A percentile compares a stretch with the other conserved stretches of the same genome.
These are phyloP conservation scores for Colletotrichum graminicola DNA, from an alignment of 2,329 filamentous ascomycete species.

Conservation along the genomic window DNA sequence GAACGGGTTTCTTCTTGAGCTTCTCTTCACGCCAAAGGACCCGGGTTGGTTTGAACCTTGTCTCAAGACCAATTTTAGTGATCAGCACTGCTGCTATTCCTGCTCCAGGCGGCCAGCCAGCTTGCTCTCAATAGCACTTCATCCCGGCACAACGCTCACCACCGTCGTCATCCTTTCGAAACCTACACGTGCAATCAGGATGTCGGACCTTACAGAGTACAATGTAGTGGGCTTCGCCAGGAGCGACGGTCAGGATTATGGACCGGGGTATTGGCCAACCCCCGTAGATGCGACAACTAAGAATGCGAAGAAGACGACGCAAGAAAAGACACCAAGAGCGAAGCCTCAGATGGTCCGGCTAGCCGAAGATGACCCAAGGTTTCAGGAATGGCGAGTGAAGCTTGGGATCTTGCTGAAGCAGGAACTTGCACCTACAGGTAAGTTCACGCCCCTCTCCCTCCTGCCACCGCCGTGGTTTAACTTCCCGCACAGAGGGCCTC, in stretches of 20 bases:
- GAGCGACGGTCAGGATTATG: conserved; percentile 60
- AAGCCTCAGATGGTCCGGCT: conserved; percentile 60
- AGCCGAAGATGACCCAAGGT: conserved; percentile 58
- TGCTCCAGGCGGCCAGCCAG: conserved; percentile 7
- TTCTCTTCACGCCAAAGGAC: neutral
- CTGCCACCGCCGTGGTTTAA: conserved; percentile 36
- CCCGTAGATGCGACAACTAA: conserved; percentile 51
- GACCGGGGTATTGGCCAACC: conserved; percentile 57
- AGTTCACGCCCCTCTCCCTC: neutral
- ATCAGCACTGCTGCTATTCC: neutral
- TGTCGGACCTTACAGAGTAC: conserved; percentile 35
- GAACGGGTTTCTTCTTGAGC: neutral
- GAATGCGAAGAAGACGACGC: conserved; percentile 52
- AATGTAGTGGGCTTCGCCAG: conserved; percentile 54
- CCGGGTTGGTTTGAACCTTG: neutral
- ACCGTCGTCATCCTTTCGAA: neutral
- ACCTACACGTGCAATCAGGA: neutral
- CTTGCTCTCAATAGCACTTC: neutral
- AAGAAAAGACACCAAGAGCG: conserved; percentile 53
- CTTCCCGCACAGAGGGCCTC: conserved; percentile 53
- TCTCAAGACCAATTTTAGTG: neutral
- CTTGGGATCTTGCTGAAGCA: conserved; percentile 60
- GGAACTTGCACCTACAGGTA: conserved; percentile 53
- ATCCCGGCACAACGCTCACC: neutral
- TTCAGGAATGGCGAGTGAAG: conserved; percentile 60